A percentile compares a stretch with the other conserved stretches of the same genome.
These are phyloP conservation scores for Teunomyces gatunensis DNA, from an alignment of 805 yeast genomes.

Conservation along the genomic window DNA sequence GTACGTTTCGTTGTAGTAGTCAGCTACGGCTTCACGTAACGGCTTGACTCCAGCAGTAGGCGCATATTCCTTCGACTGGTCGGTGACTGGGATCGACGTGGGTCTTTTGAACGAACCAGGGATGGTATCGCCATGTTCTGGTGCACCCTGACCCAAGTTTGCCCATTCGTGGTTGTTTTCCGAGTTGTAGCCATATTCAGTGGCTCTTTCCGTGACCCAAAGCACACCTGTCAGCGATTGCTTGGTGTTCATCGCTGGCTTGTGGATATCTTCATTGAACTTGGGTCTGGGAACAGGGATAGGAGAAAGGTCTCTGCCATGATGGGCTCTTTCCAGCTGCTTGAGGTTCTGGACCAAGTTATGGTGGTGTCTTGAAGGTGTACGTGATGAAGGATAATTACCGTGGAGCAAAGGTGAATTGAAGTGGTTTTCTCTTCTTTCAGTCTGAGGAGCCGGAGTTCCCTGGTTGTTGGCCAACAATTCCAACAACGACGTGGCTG, in stretches of 20 bases:
- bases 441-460: neutral
- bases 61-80: slow-evolving; percentile 53
- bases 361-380: slow-evolving; percentile 18
- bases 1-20: slow-evolving; percentile 53
- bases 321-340: slow-evolving; percentile 17
- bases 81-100: slow-evolving; percentile 43
- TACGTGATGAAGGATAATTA: slow-evolving; percentile 22
- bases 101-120: slow-evolving; percentile 60
- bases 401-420: slow-evolving; percentile 6
- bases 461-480: slow-evolving; percentile 15
- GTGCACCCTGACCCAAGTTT: slow-evolving; percentile 64
- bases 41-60: slow-evolving; percentile 58
- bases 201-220: slow-evolving; percentile 63
- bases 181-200: slow-evolving; percentile 50
- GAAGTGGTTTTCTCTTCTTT: slow-evolving; percentile 15
- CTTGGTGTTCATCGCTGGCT: slow-evolving; percentile 57
- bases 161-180: slow-evolving; percentile 48
- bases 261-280: slow-evolving; percentile 42
- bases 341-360: slow-evolving; percentile 30
- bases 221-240: slow-evolving; percentile 63
- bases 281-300: slow-evolving; percentile 50
- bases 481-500: slow-evolving; percentile 39
- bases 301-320: slow-evolving; percentile 44
- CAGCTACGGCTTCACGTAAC: slow-evolving; percentile 56
- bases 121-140: slow-evolving; percentile 58